Evolutionary conservation across 1,139 yeast genomes (phyloP), one percentile per base, ranked within the genome.

Genomic region (Yamadazyma friedrichii): DNA sequence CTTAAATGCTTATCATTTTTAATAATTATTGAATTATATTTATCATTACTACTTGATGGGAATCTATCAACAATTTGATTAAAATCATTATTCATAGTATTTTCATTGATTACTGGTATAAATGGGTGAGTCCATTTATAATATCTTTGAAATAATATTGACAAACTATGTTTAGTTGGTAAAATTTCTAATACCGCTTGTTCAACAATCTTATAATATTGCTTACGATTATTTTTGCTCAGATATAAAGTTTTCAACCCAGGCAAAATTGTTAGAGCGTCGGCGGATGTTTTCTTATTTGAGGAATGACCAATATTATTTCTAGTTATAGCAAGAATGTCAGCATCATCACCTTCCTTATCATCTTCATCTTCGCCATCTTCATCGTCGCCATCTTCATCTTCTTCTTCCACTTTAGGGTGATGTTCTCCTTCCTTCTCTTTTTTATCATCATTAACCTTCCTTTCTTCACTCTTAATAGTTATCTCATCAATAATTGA

Each of bases 121-220:
- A 71, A 68, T 2, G 75, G 75, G 37, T 58, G 57, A 12, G 68
- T 74, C 53, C 62, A 70, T 44, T 65, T 67, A 56, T 69, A 70
- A 47, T 57, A 71, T 15, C 69, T 57, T 39, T 60, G 56, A 39
- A 66, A 59, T n/a, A 70, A 53, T 42, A 64, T 53, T 31, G 59
- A 54, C 33, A 61, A 43, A 35, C 54, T 62, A 9, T 51, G 46
- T 35, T 62, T 61, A 30, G 52, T 48, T 0, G 78, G 78, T 15
- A 72, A 52, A 1, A 68, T 53, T 33, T 55, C 51, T 12, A 66
- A 36, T 2, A 67, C 53, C 3, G 62, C 60, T 15, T 54, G 48
- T 44, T 61, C 66, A 1, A 66, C 67, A n/a, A 63, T 42, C 9
- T 48, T 43, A 46, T 60, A 69, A 49, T 59, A 67, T 1, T 57